Base-by-base conservation (phyloP, 1,284 basidiomycete species). In the Trichosporon coremiiforme region DNA sequence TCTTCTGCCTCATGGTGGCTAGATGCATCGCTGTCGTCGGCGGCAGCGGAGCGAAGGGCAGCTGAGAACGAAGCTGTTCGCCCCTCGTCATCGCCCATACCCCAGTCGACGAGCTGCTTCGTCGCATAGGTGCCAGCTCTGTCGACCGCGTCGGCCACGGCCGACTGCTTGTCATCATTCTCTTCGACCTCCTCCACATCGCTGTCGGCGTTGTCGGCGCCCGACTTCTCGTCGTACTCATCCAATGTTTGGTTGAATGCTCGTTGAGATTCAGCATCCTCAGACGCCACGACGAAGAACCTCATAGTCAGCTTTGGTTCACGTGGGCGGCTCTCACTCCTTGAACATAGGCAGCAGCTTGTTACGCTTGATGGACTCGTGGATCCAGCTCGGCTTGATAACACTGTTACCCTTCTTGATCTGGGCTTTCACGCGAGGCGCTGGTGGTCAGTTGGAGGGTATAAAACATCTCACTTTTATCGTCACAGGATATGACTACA, bases 331-430 rank as follows among this genome's bases (percentile, higher is more conserved):
- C n/a, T n/a, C 81, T 62, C 77, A 94, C 92, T 88, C 90, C 79
- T 90, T 89, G 41, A 84, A 85, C 63, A 94, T 80, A 0, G 92
- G 89, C 13, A 89, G 78, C 15, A 86, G 82, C 67, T 86, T 83
- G 15, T 85, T 86, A 35, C 85, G 84, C 3, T 86, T 84, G 57
- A 95, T 86, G n/a, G 90, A 93, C 76, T 94, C 91, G 60, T 86
- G 79, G 65, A 97, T 85, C 93, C 94, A 97, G 36, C 87, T 83
- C 0, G 94, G 92, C 67, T 87, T 89, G 68, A 96, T 84, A 64
- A 95, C 87, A 76, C 93, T 91, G 72, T 90, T 74, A 0, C 79
- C 80, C 45, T 82, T 80, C 53, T 78, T 75, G 38, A 78, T 80
- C 88, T 90, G 76, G 87, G 85, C 77, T 87, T 79, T 81, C 33